Base-by-base conservation (phyloP, 2,329 filamentous ascomycete genomes). In the Cercospora beticola region DNA sequence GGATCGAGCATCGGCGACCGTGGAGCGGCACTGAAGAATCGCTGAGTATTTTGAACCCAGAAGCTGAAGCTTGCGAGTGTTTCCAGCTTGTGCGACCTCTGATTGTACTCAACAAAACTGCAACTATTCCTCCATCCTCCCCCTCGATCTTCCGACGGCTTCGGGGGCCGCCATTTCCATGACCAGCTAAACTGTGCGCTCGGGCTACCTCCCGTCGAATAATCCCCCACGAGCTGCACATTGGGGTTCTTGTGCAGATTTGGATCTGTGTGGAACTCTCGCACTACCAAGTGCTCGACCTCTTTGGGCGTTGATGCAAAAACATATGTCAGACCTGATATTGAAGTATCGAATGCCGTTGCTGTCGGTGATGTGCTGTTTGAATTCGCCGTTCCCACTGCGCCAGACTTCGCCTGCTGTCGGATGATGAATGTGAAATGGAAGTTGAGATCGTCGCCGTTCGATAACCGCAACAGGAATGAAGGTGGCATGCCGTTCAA, bases 241-340 rank as follows among this genome's bases (percentile, higher is more conserved):
- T 98, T 98, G 65, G 93, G 87, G 78, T 97, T 98, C 79, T 97
- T 98, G 83, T 99, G 95, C 66, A 99, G 84, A 77, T 99, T 99
- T 0, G 95, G 95, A 77, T 99, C 93, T 73, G 94, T 93, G 74
- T 98, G 93, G 76, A 99, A 98, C 80, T 99, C 95, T 74, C 94
- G 87, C 16, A 94, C 98, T 59, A 98, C 90, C 58, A 99, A 83
- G 73, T 95, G 97, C 77, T 98, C 95, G 64, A 99, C 88, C 76
- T 99, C 95, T 81, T 88, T 91, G 33, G 88, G 83, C 63, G 89
- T 97, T 0, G 94, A 92, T 52, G 92, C 94, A 79, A 94, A 94
- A 70, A 96, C 91, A 79, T 94, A 98, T 8, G 95, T 99, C 70
- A 99, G 85, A 62, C 94, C 93, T 69, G 90, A 93, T 76, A 99